phyloP scores from a whole-genome alignment of 2,329 filamentous ascomycete species.

The Trichoderma sp. region DNA sequence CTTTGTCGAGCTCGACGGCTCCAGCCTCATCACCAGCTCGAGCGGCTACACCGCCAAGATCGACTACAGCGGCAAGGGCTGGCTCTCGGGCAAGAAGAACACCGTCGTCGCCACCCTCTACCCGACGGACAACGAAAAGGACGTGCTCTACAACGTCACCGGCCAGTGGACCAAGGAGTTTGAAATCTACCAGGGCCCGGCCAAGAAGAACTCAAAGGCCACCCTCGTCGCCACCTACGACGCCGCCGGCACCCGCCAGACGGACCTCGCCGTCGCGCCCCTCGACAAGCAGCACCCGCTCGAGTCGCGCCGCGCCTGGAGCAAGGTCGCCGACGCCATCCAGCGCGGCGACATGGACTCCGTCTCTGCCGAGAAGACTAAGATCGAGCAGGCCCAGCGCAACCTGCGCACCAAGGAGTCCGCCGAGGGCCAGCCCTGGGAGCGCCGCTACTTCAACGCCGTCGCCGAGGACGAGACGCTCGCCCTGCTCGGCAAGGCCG shows the following conservation, averaged over 20 bases:
- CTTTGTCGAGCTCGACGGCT: conserved; percentile 87
- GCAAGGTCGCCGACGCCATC: conserved; percentile 80
- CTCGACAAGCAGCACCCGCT: conserved; percentile 81
- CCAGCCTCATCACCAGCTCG: conserved; percentile 82
- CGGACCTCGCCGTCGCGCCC: conserved; percentile 70
- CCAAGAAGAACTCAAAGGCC: conserved; percentile 52
- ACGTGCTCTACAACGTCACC: conserved; percentile 75
- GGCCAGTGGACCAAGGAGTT: conserved; percentile 91
- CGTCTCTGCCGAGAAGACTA: conserved; percentile 76
- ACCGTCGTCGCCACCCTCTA: conserved; percentile 77
- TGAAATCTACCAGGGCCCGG: conserved; percentile 68
- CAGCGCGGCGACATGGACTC: conserved; percentile 80
- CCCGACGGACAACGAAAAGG: conserved; percentile 69
- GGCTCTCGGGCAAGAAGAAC: conserved; percentile 96
- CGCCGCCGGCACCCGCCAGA: conserved; percentile 59
- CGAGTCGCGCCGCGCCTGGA: conserved; percentile 87
- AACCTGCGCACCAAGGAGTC: conserved; percentile 71
- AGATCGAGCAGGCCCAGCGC: conserved; percentile 89
- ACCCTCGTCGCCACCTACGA: conserved; percentile 63
- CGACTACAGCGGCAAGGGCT: conserved; percentile 91
- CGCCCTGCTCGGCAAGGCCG: conserved; percentile 47
- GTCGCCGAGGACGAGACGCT: conserved; percentile 54
- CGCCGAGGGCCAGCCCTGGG: conserved; percentile 75
- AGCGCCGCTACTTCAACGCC: conserved; percentile 76
- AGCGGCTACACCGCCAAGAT: conserved; percentile 86